These are phyloP conservation scores for Ustilago hordei DNA, from an alignment of 1,284 basidiomycete genomes.

Conservation along the genomic window DNA sequence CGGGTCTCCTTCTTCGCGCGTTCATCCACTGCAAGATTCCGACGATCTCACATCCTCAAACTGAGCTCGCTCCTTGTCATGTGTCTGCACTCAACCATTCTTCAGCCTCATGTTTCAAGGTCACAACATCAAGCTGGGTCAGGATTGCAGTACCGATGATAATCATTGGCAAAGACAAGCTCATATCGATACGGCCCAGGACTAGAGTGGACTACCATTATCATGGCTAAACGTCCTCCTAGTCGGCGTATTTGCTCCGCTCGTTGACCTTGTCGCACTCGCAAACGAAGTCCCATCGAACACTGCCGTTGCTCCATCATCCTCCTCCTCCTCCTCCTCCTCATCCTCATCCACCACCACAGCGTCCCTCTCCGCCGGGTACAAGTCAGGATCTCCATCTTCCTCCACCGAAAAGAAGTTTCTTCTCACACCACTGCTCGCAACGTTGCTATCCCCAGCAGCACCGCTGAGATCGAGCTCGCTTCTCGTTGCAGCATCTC, in stretches of 20 bases:
- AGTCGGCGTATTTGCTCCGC: conserved; percentile 42
- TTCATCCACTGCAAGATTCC: neutral
- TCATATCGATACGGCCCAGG: neutral
- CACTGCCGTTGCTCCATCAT: conserved; percentile 18
- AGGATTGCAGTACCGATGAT: too few species aligned
- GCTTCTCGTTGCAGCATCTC: conserved; percentile 26
- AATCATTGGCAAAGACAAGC: neutral
- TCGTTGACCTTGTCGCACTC: conserved; percentile 26
- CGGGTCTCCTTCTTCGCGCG: neutral
- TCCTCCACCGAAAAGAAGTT: conserved; percentile 46
- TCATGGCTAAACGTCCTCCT: conserved; percentile 36
- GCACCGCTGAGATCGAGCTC: conserved; percentile 21
- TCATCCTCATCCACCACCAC: conserved; percentile 52
- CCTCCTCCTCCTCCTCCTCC: conserved; percentile 44
- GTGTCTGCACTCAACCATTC: too few species aligned
- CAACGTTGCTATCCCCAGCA: conserved; percentile 4
- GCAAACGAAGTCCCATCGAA: conserved; percentile 43
- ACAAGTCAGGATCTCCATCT: conserved; percentile 26
- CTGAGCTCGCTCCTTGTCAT: too few species aligned
- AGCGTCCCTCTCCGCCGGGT: conserved; percentile 46
- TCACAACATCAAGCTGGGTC: too few species aligned
- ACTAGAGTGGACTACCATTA: neutral
- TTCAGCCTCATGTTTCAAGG: too few species aligned
- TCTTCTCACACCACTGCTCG: conserved; percentile 11
- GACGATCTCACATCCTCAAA: neutral